These are phyloP conservation scores for Rehmannia glutinosa DNA, from an alignment of 257 asterid species.

Conservation along the genomic window DNA sequence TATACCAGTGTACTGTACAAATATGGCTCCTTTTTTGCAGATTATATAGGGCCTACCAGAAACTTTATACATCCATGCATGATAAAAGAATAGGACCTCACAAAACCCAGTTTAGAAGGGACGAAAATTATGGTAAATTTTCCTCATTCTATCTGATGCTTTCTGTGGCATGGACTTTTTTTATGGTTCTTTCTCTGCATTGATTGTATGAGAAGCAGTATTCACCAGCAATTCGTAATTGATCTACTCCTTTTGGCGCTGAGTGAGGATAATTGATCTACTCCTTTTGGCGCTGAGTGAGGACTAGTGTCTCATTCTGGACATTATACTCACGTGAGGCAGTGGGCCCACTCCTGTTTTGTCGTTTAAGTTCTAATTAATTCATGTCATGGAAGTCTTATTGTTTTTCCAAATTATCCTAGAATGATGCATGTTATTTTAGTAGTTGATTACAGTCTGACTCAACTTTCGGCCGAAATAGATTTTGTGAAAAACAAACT, in stretches of 20 bases:
- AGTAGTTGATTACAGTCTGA: neutral
- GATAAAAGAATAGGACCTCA: constrained; percentile 79
- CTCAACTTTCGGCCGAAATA: too few relatives aligned
- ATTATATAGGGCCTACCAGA: constrained; percentile 80
- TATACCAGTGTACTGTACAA: neutral
- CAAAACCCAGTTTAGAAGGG: constrained; percentile 95
- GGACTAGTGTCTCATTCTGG: neutral
- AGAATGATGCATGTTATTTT: too few relatives aligned
- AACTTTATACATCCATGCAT: constrained; percentile 82
- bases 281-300: neutral
- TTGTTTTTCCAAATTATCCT: neutral
- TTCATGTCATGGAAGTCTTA: neutral
- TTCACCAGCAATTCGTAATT: neutral
- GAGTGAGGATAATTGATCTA: neutral
- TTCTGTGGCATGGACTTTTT: neutral
- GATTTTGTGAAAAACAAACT: too few relatives aligned
- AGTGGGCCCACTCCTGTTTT: neutral
- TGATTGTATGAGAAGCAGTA: neutral
- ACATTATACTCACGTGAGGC: neutral
- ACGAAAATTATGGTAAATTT: constrained; percentile 73
- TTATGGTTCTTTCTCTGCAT: neutral
- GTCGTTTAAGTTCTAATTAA: neutral
- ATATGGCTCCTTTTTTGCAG: constrained; percentile 37
- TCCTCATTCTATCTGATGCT: constrained; percentile 1
- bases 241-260: neutral